Base-by-base conservation (phyloP, 106 monocot species). In the Gastrodia elata region DNA sequence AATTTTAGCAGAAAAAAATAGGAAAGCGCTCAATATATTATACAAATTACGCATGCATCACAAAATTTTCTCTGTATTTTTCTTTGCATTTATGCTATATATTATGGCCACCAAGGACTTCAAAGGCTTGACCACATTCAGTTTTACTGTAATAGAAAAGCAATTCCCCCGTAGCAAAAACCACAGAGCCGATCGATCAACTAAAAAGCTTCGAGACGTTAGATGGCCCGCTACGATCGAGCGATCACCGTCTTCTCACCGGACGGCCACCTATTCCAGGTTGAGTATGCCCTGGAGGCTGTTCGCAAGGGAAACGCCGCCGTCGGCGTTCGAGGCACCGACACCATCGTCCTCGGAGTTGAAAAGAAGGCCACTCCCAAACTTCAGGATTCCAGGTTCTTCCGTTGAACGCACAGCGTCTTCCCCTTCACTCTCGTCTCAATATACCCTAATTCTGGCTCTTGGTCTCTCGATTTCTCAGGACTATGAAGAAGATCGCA, bases 221-320 rank as follows among this genome's bases (percentile, higher is more conserved):
- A 71, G 32, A 97, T 97, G 96, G 92, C 96, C 28, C 92, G 92
- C 65, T 97, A 97, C 84, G 96, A 97, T 71, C 89, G 96, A 75
- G 96, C 92, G 25, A 97, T 97, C 92, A 97, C 67, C 67, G 67
- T 67, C n/a, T 97, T 93, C 84, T 93, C 92, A 27, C 97, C 97
- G 37, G 92, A 97, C 52, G 97, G 90, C 61, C 97, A 97, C 80
- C 90, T 97, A 72, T 97, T 97, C 80, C 90, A 90, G 82, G 97
- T 97, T 22, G 92, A 90, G 78, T 97, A 97, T 83, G 97, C 97
- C 49, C 87, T 97, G 38, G 92, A 97, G 78, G 97, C 92, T 65
- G 92, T 97, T 65, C 92, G 92, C 64, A 89, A 93, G 82, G 92
- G 97, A 68, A 97, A 92, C 86, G 90, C 92, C 37, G 88, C 92